Evolutionary conservation across 495 filamentous ascomycete genomes (phyloP), one percentile per base, ranked within the genome.

Genomic region (Pyronema domesticum): DNA sequence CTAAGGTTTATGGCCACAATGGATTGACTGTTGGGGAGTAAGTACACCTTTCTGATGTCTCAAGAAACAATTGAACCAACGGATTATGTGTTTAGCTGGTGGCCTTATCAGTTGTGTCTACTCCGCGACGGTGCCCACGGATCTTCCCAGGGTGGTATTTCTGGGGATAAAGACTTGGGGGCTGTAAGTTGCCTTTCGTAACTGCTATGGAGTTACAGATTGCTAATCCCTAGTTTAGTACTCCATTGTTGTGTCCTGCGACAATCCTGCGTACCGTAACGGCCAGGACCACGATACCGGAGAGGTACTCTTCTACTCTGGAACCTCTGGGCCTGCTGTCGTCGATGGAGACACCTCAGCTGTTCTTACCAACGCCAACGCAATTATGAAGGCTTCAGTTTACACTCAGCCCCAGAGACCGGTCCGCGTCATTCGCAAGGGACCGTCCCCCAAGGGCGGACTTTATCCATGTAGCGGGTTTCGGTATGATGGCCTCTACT

Each of bases 401-500:
- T 0, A 7, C 56, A 5, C 11, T 1, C 1, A 62, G 0, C 14
- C 46, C 0, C 10, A 58, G 4, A 54, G 49, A 5, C 67, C 73
- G 0, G 70, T 79, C 0, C 68, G 76, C 3, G 73, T 79, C 0
- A 58, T 79, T 4, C 71, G 76, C 2, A 37, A 18, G 33, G 52
- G 52, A 4, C 52, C 52, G 1, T 10, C 40, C 14, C 1, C 2
- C 8, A 45, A 1, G 6, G 33, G 34, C 14, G 8, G 13, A 30
- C n/a, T 46, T 30, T 45, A 45, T 46, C 40, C 52, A 11, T 7
- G 10, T 4, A n/a, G 11, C n/a, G 52, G 52, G n/a, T 54, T 15
- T 15, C 37, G 77, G 10, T 80, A 79, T 53, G 77, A 80, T 61
- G 77, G 77, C 0, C 58, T 80, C 6, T 80, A 80, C 56, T 60